Conservation (phyloP, 768 basidiomycete genomes). For the Gymnopilus dilepis region DNA sequence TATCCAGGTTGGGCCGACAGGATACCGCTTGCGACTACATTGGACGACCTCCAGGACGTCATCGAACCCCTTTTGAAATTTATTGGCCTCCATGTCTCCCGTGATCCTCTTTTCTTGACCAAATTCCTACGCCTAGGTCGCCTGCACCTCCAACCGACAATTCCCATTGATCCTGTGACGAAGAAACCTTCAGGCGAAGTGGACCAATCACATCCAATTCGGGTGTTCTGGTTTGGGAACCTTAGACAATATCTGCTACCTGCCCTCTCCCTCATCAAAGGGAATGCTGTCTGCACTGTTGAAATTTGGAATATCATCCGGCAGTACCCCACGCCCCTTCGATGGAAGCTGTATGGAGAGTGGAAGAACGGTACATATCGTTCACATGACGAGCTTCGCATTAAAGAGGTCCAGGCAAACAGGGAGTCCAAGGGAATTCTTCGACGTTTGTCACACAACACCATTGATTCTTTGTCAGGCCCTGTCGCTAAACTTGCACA, state of each 20-base stretch:
- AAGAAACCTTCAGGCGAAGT: conserved; percentile 61
- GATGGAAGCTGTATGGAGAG: conserved; percentile 95
- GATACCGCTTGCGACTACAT: conserved; percentile 64
- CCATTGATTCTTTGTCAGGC: conserved; percentile 83
- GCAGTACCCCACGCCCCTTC: conserved; percentile 75
- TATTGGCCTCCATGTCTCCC: conserved; percentile 79
- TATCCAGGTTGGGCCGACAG: conserved; percentile 82
- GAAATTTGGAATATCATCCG: conserved; percentile 93
- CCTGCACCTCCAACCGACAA: conserved; percentile 59
- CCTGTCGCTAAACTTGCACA: conserved; percentile 93
- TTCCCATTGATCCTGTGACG: conserved; percentile 60
- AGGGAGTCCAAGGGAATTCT: conserved; percentile 89
- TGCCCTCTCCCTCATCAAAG: conserved; percentile 81
- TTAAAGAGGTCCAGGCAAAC: conserved; percentile 83
- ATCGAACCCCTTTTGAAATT: conserved; percentile 82
- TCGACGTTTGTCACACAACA: conserved; percentile 84
- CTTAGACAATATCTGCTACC: conserved; percentile 85
- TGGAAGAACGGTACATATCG: conserved; percentile 82
- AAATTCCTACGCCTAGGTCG: conserved; percentile 84
- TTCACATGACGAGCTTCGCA: conserved; percentile 77
- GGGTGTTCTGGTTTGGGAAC: conserved; percentile 85
- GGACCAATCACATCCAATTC: conserved; percentile 62
- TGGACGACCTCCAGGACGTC: conserved; percentile 76
- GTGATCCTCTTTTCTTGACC: conserved; percentile 77
- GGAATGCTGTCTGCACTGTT: conserved; percentile 87